Evolutionary conservation across 352 stramenopile genomes (phyloP).

Genomic region (Globisporangium rhizosaccharum): DNA sequence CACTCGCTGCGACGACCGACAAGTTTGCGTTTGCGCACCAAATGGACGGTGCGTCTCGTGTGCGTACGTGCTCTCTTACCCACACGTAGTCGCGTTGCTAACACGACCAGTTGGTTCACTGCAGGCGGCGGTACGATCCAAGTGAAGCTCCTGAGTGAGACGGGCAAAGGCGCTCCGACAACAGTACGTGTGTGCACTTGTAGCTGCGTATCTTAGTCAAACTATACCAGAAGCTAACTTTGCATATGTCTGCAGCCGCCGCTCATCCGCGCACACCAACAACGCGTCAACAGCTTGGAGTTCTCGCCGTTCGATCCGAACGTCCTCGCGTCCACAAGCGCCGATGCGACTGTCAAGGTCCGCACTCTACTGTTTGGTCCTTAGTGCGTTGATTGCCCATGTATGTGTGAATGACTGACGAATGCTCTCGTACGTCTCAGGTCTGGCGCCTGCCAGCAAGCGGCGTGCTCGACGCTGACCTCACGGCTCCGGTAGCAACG

Average conservation of each 20-base stretch:
- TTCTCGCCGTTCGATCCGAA: conserved; percentile 52
- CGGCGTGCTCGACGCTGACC: conserved; percentile 21
- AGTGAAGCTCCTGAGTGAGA: conserved; percentile 43
- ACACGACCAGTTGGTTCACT: too few species aligned
- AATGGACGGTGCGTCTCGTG: conserved; percentile 32
- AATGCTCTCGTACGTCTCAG: conserved; percentile 8
- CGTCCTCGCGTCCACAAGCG: conserved; percentile 53
- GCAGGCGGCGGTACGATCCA: conserved; percentile 53
- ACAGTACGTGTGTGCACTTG: conserved; percentile 13
- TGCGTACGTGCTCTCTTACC: background rate
- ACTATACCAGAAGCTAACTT: background rate
- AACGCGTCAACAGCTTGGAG: conserved; percentile 52
- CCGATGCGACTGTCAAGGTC: conserved; percentile 47
- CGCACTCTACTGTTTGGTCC: background rate
- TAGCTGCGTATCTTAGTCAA: too few species aligned
- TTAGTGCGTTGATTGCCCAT: too few species aligned
- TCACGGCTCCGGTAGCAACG: conserved; percentile 13
- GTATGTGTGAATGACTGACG: background rate
- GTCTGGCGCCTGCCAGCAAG: conserved; percentile 47
- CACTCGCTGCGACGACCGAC: conserved; percentile 30
- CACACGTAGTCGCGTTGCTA: background rate
- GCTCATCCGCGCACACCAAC: conserved; percentile 54
- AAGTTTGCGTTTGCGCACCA: conserved; percentile 63
- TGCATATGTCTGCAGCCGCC: conserved; percentile 25
- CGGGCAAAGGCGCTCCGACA: conserved; percentile 26